Percentiles rank a stretch among this genome's conserved stretches.
Evolutionary conservation across 1,284 basidiomycete genomes (phyloP).

Genomic region (Tilletiopsis washingtonensis): DNA sequence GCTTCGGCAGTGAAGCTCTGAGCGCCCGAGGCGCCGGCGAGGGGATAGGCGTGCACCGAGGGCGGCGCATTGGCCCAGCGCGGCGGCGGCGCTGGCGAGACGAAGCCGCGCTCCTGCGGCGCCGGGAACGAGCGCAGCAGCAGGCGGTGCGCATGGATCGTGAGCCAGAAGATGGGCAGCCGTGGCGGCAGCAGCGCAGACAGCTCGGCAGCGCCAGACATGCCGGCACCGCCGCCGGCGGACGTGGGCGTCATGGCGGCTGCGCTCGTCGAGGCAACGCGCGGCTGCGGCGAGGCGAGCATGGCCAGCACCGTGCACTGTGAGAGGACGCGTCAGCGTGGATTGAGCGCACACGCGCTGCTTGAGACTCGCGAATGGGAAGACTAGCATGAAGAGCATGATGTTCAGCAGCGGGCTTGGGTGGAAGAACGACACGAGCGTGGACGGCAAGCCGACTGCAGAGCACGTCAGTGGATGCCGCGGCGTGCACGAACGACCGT

Average conservation of each 20-base stretch:
- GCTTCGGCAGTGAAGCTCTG: no score
- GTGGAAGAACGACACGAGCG: constrained; percentile 43
- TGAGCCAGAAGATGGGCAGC: constrained; percentile 43
- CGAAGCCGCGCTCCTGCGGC: background rate
- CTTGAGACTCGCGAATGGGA: constrained; percentile 25
- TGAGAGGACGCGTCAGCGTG: background rate
- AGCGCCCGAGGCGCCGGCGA: no score
- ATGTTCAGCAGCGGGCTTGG: constrained; percentile 42
- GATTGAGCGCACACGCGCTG: no score
- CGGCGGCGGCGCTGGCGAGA: background rate
- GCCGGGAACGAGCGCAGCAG: constrained; percentile 4
- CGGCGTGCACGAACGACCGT: no score
- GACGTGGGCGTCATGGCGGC: constrained; percentile 1
- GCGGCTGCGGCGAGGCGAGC: constrained; percentile 37
- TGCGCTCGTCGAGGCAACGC: constrained; percentile 2
- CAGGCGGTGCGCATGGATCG: constrained; percentile 13
- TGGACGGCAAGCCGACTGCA: constrained; percentile 37
- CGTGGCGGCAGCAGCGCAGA: constrained; percentile 31
- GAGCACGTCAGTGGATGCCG: background rate
- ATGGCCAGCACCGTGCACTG: constrained; percentile 39
- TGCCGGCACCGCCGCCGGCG: background rate
- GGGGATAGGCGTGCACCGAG: no score
- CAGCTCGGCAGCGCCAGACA: constrained; percentile 11
- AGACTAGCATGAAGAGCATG: constrained; percentile 45
- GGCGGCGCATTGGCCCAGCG: background rate